A percentile compares a stretch with the other conserved stretches of the same genome.
Conservation (phyloP, 805 yeast species). For the Hanseniaspora valbyensis region DNA sequence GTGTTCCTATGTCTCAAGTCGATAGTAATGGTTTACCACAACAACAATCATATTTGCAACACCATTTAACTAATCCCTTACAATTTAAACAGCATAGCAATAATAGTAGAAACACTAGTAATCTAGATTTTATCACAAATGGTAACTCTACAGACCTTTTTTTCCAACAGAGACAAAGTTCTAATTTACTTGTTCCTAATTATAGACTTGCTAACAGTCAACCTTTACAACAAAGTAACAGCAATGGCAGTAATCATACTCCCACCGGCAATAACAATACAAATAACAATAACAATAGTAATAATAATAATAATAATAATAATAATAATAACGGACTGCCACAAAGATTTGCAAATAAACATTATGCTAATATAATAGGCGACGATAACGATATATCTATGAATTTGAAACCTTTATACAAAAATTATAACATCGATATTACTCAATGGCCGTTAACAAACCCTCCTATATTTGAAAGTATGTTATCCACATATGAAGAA, state of each 20-base stretch:
- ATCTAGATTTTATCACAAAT: background rate
- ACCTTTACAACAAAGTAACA: no score
- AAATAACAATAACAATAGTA: background rate
- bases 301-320: background rate
- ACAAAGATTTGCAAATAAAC: background rate
- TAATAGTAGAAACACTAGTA: slow-evolving; percentile 1
- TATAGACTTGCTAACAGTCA: background rate
- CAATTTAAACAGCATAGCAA: slow-evolving; percentile 8
- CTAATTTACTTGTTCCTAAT: background rate
- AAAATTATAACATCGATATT: slow-evolving; percentile 36
- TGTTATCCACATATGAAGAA: slow-evolving; percentile 26
- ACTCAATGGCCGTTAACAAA: slow-evolving; percentile 36
- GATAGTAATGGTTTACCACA: background rate
- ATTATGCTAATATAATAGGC: slow-evolving; percentile 1
- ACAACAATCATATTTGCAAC: no score
- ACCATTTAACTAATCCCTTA: background rate
- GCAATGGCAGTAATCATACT: background rate
- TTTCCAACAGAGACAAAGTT: background rate
- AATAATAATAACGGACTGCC: background rate
- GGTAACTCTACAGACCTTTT: background rate
- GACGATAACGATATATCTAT: slow-evolving; percentile 9
- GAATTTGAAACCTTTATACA: slow-evolving; percentile 33
- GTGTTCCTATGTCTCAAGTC: background rate
- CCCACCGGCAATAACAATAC: no score
- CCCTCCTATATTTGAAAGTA: slow-evolving; percentile 37